Percentiles rank a stretch among this genome's conserved stretches.
phyloP scores from a whole-genome alignment of 2,329 filamentous ascomycete species.

The Aciculosporium take region DNA sequence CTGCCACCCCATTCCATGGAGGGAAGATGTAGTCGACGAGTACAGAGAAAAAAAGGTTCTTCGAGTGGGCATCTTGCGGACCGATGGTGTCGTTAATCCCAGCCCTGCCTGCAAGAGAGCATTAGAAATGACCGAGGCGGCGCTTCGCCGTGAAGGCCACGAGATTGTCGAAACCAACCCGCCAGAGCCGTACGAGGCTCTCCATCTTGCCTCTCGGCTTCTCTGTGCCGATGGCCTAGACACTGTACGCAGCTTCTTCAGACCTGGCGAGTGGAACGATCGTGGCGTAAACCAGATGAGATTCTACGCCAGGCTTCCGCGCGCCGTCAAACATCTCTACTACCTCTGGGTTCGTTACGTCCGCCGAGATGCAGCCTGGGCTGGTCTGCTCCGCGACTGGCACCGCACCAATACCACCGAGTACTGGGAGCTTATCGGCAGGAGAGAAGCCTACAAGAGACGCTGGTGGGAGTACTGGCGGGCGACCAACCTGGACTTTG shows the following conservation, averaged over 20 bases:
- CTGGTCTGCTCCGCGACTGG: slow-evolving; percentile 60
- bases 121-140: slow-evolving; percentile 53
- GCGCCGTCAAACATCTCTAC: slow-evolving; percentile 68
- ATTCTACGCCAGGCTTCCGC: slow-evolving; percentile 57
- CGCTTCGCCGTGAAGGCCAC: slow-evolving; percentile 59
- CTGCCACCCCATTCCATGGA: slow-evolving; percentile 76
- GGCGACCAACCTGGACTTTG: slow-evolving; percentile 54
- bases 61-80: slow-evolving; percentile 62
- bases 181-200: slow-evolving; percentile 59
- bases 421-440: slow-evolving; percentile 67
- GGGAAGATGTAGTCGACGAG: slow-evolving; percentile 43
- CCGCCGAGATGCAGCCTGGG: slow-evolving; percentile 61
- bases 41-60: slow-evolving; percentile 48
- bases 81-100: slow-evolving; percentile 72
- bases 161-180: slow-evolving; percentile 51
- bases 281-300: slow-evolving; percentile 61
- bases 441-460: slow-evolving; percentile 63
- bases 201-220: slow-evolving; percentile 63
- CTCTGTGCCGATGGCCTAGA: slow-evolving; percentile 74
- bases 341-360: slow-evolving; percentile 84
- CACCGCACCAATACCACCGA: slow-evolving; percentile 59
- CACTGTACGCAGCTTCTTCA: slow-evolving; percentile 65
- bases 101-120: slow-evolving; percentile 72
- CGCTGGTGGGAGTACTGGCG: slow-evolving; percentile 83
- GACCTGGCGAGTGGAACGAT: slow-evolving; percentile 66